Evolutionary conservation across 2,329 filamentous ascomycete species (phyloP).

Genomic region (Didymella exigua): DNA sequence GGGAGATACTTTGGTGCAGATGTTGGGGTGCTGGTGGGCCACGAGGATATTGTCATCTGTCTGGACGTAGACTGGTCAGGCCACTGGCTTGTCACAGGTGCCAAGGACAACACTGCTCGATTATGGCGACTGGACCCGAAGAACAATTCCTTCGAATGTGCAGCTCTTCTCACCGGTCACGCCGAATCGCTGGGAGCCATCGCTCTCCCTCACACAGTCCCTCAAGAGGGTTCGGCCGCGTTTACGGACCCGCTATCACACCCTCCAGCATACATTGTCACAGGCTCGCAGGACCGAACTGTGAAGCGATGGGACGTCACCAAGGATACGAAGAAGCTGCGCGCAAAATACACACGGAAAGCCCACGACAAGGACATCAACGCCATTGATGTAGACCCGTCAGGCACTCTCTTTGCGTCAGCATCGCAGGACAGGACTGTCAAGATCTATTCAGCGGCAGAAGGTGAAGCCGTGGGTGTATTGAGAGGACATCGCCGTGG

Average conservation of each 20-base stretch:
- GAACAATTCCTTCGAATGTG: slow-evolving; percentile 76
- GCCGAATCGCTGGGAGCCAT: slow-evolving; percentile 93
- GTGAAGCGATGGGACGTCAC: slow-evolving; percentile 89
- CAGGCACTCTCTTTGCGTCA: slow-evolving; percentile 84
- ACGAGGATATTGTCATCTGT: slow-evolving; percentile 94
- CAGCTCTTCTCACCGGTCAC: slow-evolving; percentile 84
- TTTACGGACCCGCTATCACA: slow-evolving; percentile 75
- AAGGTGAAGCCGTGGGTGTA: slow-evolving; percentile 89
- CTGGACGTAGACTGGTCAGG: slow-evolving; percentile 96
- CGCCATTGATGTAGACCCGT: slow-evolving; percentile 79
- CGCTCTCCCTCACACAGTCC: slow-evolving; percentile 73
- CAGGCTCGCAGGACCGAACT: slow-evolving; percentile 93
- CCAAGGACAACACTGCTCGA: slow-evolving; percentile 94
- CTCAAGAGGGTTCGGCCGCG: slow-evolving; percentile 71
- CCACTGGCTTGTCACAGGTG: slow-evolving; percentile 92
- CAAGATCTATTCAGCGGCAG: slow-evolving; percentile 92
- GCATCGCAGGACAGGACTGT: slow-evolving; percentile 96
- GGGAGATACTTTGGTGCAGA: slow-evolving; percentile 86
- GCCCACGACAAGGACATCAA: slow-evolving; percentile 99
- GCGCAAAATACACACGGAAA: slow-evolving; percentile 84
- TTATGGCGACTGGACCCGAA: slow-evolving; percentile 85
- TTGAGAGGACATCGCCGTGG: slow-evolving; percentile 90
- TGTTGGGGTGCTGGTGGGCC: slow-evolving; percentile 81
- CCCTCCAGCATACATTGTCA: slow-evolving; percentile 83
- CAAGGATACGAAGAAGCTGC: slow-evolving; percentile 58